Base-by-base conservation (phyloP, 805 yeast genomes). In the Saturnispora gosingensis region DNA sequence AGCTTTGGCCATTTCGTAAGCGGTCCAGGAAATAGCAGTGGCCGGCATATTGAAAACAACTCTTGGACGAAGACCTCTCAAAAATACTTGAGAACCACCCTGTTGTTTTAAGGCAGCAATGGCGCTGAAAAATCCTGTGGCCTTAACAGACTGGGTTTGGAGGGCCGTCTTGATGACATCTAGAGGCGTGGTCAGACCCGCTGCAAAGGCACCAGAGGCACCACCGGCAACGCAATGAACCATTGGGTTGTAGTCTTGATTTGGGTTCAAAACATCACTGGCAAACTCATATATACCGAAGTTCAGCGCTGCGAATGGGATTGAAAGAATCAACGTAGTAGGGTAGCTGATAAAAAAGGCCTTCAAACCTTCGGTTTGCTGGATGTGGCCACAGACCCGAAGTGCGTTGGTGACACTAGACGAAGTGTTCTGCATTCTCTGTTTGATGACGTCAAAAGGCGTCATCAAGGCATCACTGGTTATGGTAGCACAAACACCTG, bases 21-120 rank as follows among this genome's bases (percentile, higher is more conserved):
- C 88, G 1, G 98, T 91, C 98, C 98, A 91, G 57, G 95, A 83
- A 55, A 91, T 89, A 20, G 98, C 98, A 8, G 98, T 91, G 45
- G 95, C 82, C 22, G 99, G 99, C 65, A 91, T 89, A 67, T 89
- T 89, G 58, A 93, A 85, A 32, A 91, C 82, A 51, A 93, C 82
- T 68, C 99, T 81, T 45, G 99, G 97, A 62, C 83, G 81, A 61
- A 88, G 73, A 18, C 99, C 99, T 59, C 95, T 76, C 61, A 77
- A 64, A 66, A 93, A 93, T 0, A 95, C 93, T 18, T 59, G 57
- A 56, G 73, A 61, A 6, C 90, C 90, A 45, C 80, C 81, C 45
- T 74, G 72, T 52, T 70, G 61, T 60, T 80, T 82, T 50, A 91
- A 77, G 18, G 83, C 85, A 43, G 60, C 67, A 1, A 90, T 84